phyloP scores from a whole-genome alignment of 1,139 yeast species.

The Diutina neorugosa region DNA sequence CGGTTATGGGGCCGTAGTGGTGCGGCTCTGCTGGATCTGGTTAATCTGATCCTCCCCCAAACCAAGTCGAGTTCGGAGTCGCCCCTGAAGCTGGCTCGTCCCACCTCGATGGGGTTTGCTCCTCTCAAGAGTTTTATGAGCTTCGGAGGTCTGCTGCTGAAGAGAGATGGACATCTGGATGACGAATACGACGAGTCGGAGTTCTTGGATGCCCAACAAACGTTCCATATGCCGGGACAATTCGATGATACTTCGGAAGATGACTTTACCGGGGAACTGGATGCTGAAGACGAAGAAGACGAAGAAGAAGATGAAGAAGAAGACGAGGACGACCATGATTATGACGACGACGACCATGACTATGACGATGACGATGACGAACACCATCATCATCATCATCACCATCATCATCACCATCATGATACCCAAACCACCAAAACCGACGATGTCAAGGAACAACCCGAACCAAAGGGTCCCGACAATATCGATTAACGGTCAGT shows the following conservation, averaged over 20 bases:
- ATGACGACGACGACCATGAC: conserved; percentile 7
- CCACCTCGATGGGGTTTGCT: conserved; percentile 26
- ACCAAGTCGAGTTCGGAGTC: conserved; percentile 5
- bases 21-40: conserved; percentile 8
- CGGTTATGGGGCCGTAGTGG: conserved; percentile 5
- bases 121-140: conserved; percentile 34
- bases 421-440: background rate
- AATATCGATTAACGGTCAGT: no score
- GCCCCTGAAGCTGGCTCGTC: conserved; percentile 14
- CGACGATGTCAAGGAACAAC: background rate
- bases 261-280: conserved; percentile 3
- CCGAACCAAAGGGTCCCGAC: no score
- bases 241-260: conserved; percentile 1
- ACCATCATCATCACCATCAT: background rate
- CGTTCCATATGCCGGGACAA: background rate
- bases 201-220: conserved; percentile 4
- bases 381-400: conserved; percentile 9
- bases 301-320: conserved; percentile 9
- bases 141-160: conserved; percentile 14
- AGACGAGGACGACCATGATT: conserved; percentile 6
- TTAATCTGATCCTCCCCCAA: conserved; percentile 5
- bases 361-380: conserved; percentile 3
- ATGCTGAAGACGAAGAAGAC: conserved; percentile 7
- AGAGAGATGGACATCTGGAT: conserved; percentile 8
- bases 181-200: conserved; percentile 8